Evolutionary conservation across 176 grass and related monocot genomes (phyloP).

Genomic region (Puccinellia tenuiflora): DNA sequence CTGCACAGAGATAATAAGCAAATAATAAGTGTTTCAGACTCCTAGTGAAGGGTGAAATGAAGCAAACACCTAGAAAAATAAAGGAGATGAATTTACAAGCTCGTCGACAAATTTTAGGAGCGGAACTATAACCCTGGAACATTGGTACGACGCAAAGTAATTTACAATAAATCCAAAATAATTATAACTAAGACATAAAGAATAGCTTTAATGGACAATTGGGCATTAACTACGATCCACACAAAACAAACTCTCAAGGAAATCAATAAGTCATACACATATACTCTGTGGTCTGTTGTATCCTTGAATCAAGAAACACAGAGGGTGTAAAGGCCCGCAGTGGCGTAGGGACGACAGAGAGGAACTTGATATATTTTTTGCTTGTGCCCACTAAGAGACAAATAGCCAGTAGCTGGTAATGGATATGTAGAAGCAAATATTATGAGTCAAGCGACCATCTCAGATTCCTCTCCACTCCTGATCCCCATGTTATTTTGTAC

Average conservation of each 20-base stretch:
- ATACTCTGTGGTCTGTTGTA: not conserved
- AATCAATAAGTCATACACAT: not conserved
- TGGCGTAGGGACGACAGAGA: not conserved
- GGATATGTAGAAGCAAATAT: not conserved
- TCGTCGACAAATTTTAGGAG: not conserved
- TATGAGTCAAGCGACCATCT: not conserved
- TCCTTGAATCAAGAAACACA: not conserved
- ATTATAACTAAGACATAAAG: not conserved
- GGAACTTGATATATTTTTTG: not conserved
- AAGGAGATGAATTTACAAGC: conserved; percentile 1
- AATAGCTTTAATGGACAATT: not conserved
- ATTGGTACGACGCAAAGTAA: not conserved
- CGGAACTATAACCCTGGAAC: not conserved
- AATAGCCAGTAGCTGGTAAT: not conserved
- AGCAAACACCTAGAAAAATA: not conserved
- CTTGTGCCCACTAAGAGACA: not conserved
- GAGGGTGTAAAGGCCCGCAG: not conserved
- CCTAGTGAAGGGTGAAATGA: not conserved
- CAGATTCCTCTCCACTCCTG: too few relatives aligned
- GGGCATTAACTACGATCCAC: not conserved
- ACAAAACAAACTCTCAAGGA: not conserved
- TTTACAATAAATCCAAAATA: not conserved
- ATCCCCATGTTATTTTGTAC: too few relatives aligned
- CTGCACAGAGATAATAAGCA: conserved; percentile 30
- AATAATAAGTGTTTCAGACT: not conserved